A percentile compares a stretch with the other conserved stretches of the same genome.
phyloP scores from a whole-genome alignment of 345 rosid genomes.

The Moricandia arvensis region DNA sequence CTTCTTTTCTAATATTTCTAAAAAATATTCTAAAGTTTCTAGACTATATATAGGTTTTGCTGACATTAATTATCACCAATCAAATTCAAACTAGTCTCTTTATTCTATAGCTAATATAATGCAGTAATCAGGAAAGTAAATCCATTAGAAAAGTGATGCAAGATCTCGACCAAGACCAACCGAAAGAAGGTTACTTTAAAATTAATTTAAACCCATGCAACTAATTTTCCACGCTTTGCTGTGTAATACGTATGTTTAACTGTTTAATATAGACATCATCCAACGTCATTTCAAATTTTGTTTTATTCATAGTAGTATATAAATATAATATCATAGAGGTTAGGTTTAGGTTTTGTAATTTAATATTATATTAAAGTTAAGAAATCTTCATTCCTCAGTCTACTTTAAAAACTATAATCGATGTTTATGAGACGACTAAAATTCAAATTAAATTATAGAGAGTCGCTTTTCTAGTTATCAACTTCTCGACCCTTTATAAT shows the following conservation, averaged over 20 bases:
- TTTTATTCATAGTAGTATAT: slow-evolving; percentile 5
- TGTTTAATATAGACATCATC: not conserved
- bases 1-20: not conserved
- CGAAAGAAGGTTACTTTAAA: slow-evolving; percentile 4
- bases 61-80: slow-evolving; percentile 2
- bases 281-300: slow-evolving; percentile 12
- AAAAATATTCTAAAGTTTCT: not conserved
- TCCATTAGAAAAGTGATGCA: not conserved
- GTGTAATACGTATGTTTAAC: not conserved
- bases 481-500: slow-evolving; percentile 5
- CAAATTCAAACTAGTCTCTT: slow-evolving; percentile 10
- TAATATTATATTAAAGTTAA: not conserved
- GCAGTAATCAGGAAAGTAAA: slow-evolving; percentile 2
- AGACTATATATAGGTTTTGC: slow-evolving; percentile 8
- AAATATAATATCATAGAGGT: not conserved
- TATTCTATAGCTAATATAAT: not conserved
- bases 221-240: slow-evolving; percentile 6
- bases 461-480: not conserved
- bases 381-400: slow-evolving; percentile 11
- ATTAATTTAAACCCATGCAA: slow-evolving; percentile 11
- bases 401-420: slow-evolving; percentile 16
- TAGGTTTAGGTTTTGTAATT: slow-evolving; percentile 19
- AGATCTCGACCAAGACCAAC: slow-evolving; percentile 13
- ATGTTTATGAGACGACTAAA: slow-evolving; percentile 2
- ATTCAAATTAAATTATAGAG: slow-evolving; percentile 21